These are phyloP conservation scores for Hanseniaspora guilliermondii DNA, from an alignment of 805 yeast genomes.

Conservation along the genomic window DNA sequence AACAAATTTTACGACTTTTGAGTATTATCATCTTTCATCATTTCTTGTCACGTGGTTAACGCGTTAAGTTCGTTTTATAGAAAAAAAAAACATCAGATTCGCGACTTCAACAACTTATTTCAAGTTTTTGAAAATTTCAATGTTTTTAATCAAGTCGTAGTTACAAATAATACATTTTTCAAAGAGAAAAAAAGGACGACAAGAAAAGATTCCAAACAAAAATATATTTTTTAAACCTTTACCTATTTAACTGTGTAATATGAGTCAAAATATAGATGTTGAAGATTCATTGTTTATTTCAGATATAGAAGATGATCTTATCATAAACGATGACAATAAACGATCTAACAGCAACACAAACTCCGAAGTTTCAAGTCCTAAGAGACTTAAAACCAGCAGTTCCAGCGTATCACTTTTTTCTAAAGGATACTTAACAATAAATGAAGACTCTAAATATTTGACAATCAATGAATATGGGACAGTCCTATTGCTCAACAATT, in stretches of 20 bases:
- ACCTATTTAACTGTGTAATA: neutral
- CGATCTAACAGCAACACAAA: neutral
- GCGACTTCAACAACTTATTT: too few species aligned
- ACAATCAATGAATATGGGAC: conserved; percentile 6
- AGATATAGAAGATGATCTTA: conserved; percentile 5
- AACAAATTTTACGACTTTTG: too few species aligned
- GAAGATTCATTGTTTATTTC: conserved; percentile 12
- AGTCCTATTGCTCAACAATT: neutral
- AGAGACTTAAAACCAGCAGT: neutral
- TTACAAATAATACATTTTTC: neutral
- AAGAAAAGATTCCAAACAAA: too few species aligned
- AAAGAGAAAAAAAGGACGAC: too few species aligned
- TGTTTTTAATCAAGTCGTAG: neutral
- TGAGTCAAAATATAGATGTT: conserved; percentile 1
- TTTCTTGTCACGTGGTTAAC: too few species aligned
- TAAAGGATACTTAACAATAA: neutral
- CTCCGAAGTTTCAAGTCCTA: neutral
- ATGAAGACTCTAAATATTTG: neutral
- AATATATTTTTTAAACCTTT: neutral
- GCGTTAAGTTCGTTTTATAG: too few species aligned
- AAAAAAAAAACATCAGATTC: too few species aligned
- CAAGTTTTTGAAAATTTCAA: too few species aligned
- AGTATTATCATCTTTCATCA: too few species aligned
- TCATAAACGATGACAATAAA: neutral
- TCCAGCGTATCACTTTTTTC: neutral